phyloP scores from a whole-genome alignment of 441 rosid genomes.

The Codiaeum variegatum region DNA sequence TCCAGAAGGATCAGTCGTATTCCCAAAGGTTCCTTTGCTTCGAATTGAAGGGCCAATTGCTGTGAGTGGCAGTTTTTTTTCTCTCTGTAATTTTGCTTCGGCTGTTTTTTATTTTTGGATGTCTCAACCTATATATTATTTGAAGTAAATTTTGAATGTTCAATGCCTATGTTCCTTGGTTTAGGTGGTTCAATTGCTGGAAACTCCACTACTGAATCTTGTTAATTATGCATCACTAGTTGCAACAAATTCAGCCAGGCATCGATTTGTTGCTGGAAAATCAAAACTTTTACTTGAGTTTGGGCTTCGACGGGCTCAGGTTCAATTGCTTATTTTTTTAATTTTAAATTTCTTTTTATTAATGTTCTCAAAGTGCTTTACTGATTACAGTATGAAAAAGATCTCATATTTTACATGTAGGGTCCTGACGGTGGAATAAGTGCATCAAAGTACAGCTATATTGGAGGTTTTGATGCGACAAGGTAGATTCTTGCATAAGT shows the following conservation, averaged over 20 bases:
- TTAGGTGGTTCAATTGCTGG: slow-evolving; percentile 86
- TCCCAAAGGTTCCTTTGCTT: slow-evolving; percentile 89
- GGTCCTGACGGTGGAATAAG: slow-evolving; percentile 98
- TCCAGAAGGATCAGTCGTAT: slow-evolving; percentile 88
- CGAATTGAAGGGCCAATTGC: slow-evolving; percentile 91
- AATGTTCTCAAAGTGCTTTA: slow-evolving; percentile 13
- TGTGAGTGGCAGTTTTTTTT: slow-evolving; percentile 46
- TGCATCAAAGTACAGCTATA: slow-evolving; percentile 92
- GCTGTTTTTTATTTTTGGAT: not conserved
- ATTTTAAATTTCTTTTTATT: not conserved
- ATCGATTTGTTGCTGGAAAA: slow-evolving; percentile 85
- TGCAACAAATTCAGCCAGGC: slow-evolving; percentile 87
- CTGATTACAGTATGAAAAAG: slow-evolving; percentile 21
- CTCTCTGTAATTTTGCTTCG: not conserved
- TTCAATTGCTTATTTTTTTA: slow-evolving; percentile 21
- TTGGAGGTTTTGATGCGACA: slow-evolving; percentile 99
- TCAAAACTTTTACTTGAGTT: slow-evolving; percentile 74
- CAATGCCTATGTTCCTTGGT: slow-evolving; percentile 16
- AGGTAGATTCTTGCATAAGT: slow-evolving; percentile 45
- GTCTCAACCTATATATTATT: not conserved
- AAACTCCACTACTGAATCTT: slow-evolving; percentile 84
- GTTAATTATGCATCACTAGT: slow-evolving; percentile 88
- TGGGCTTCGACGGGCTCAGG: slow-evolving; percentile 98
- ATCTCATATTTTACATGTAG: slow-evolving; percentile 32
- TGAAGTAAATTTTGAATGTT: slow-evolving; percentile 10